phyloP scores from a whole-genome alignment of 352 stramenopile genomes.

The Salisapilia sapeloensis region DNA sequence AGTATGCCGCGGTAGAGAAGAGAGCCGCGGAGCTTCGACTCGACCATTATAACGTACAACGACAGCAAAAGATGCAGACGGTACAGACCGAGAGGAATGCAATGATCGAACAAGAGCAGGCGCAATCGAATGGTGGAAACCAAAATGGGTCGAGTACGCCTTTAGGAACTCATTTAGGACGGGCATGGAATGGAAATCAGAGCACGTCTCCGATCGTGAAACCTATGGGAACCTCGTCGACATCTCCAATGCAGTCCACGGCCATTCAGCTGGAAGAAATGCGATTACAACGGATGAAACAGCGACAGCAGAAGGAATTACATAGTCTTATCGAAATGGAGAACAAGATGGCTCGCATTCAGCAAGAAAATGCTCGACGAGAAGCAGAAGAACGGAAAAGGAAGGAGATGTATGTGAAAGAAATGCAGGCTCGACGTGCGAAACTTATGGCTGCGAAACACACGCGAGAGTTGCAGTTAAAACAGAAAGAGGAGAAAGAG shows the following conservation, averaged over 20 bases:
- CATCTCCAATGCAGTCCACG: constrained; percentile 19
- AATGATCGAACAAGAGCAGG: constrained; percentile 11
- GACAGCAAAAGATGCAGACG: constrained; percentile 37
- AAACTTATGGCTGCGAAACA: constrained; percentile 38
- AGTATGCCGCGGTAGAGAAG: constrained; percentile 54
- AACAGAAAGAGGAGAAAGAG: constrained; percentile 41
- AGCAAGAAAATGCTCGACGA: constrained; percentile 37
- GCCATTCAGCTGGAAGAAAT: constrained; percentile 45
- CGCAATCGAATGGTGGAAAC: background rate
- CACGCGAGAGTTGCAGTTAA: constrained; percentile 35
- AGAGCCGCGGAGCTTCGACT: constrained; percentile 48
- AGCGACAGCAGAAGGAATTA: constrained; percentile 53
- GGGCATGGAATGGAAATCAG: constrained; percentile 4
- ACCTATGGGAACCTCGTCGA: constrained; percentile 6
- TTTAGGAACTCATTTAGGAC: constrained; percentile 10
- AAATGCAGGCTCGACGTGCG: constrained; percentile 20
- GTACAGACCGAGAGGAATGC: constrained; percentile 36
- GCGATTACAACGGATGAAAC: constrained; percentile 43
- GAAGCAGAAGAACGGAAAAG: constrained; percentile 26
- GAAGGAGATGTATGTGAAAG: constrained; percentile 41
- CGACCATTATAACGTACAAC: constrained; percentile 49
- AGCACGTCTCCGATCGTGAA: background rate
- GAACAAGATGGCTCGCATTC: constrained; percentile 41
- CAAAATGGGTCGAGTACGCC: too few species aligned
- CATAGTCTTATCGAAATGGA: constrained; percentile 66